These are phyloP conservation scores for Suillus bovinus DNA, from an alignment of 768 basidiomycete species.

Conservation along the genomic window DNA sequence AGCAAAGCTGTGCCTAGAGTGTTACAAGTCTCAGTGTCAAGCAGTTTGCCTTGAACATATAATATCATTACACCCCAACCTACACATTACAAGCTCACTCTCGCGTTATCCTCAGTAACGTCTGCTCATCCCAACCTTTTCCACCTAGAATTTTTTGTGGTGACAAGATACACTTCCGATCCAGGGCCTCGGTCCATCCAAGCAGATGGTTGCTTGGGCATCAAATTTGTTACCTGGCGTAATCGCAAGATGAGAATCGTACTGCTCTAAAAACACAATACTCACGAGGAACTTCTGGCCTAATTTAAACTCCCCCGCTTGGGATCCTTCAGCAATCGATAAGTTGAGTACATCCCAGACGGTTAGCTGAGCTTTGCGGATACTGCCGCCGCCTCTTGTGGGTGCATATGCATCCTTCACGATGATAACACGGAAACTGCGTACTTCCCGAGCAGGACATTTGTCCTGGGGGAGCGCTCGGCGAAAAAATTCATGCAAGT, in stretches of 20 bases:
- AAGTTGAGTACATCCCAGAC: conserved; percentile 76
- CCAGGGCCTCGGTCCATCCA: conserved; percentile 68
- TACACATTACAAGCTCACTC: neutral
- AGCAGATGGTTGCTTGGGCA: conserved; percentile 64
- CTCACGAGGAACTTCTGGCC: conserved; percentile 72
- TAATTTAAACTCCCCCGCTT: conserved; percentile 50
- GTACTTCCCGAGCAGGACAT: conserved; percentile 75
- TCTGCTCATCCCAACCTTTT: conserved; percentile 30
- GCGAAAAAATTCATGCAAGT: neutral
- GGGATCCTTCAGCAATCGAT: conserved; percentile 49
- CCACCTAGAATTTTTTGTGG: conserved; percentile 68
- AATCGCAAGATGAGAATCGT: neutral
- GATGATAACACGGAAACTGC: conserved; percentile 72
- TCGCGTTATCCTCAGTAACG: neutral
- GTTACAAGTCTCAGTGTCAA: neutral
- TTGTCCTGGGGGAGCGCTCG: conserved; percentile 38
- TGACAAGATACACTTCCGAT: conserved; percentile 71
- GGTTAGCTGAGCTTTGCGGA: conserved; percentile 73
- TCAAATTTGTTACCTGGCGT: conserved; percentile 56
- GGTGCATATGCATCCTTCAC: conserved; percentile 54
- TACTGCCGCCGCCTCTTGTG: conserved; percentile 48
- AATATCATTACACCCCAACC: neutral
- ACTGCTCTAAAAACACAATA: conserved; percentile 1
- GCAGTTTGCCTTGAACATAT: neutral
- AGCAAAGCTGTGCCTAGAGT: neutral